Conservation (phyloP, 83 land plant genomes). For the Isoetes engelmannii region DNA sequence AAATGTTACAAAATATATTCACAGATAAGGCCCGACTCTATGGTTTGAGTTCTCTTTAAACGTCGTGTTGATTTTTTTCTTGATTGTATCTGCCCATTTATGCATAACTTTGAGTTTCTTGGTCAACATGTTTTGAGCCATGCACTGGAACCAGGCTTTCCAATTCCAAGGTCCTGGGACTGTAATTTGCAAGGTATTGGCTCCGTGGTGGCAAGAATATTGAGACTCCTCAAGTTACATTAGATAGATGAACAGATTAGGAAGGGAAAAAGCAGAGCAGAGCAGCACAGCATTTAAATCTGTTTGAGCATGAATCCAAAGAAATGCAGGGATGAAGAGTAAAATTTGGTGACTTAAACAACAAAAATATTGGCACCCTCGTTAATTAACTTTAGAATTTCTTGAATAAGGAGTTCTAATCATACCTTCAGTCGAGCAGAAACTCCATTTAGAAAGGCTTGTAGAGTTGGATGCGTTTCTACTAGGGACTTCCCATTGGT, state of each 20-base stretch:
- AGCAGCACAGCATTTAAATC: not conserved
- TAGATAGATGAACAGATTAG: not conserved
- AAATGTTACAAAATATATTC: too few relatives aligned
- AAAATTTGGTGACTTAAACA: not conserved
- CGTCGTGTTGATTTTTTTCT: too few relatives aligned
- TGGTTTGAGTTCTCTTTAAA: too few relatives aligned
- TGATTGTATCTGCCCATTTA: too few relatives aligned
- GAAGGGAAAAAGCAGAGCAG: conserved; percentile 7
- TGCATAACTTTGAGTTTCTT: too few relatives aligned
- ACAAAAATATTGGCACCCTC: not conserved
- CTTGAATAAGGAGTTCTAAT: not conserved
- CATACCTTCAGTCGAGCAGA: conserved; percentile 61
- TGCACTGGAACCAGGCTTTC: too few relatives aligned
- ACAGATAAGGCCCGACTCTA: too few relatives aligned
- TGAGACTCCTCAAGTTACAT: too few relatives aligned
- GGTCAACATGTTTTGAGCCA: too few relatives aligned
- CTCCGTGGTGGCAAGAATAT: too few relatives aligned
- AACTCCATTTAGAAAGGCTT: conserved; percentile 69
- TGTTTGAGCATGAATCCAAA: not conserved
- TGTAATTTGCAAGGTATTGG: too few relatives aligned
- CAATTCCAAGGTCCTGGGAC: too few relatives aligned
- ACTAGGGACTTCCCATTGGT: conserved; percentile 15
- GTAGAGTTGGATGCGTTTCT: conserved; percentile 58
- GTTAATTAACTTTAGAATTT: not conserved
- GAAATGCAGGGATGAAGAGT: not conserved